These are phyloP conservation scores for Solanum phureja DNA, from an alignment of 257 asterid species.

Conservation along the genomic window DNA sequence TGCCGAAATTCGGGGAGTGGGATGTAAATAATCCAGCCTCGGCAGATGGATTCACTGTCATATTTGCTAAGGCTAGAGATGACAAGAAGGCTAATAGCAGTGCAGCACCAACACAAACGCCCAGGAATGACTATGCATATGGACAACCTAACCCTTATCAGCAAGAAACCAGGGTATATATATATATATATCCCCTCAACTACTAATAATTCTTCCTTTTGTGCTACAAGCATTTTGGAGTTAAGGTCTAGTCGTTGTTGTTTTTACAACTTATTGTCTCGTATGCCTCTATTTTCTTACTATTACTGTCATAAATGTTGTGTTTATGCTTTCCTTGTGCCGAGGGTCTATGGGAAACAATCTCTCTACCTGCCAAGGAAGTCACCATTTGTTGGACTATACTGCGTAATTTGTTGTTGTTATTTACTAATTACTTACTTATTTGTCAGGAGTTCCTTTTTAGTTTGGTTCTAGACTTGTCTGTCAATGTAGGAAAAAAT, in stretches of 20 bases:
- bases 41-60: slow-evolving; percentile 41
- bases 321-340: background rate
- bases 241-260: background rate
- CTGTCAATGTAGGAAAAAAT: background rate
- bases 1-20: slow-evolving; percentile 48
- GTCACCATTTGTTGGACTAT: background rate
- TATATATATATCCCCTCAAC: background rate
- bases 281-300: background rate
- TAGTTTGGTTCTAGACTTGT: background rate
- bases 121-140: background rate
- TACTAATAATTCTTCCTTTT: background rate
- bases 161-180: slow-evolving; percentile 6
- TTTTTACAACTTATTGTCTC: background rate
- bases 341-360: no score
- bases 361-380: background rate
- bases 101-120: background rate
- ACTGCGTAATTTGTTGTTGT: background rate
- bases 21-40: slow-evolving; percentile 42
- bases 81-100: slow-evolving; percentile 30
- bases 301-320: background rate
- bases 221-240: background rate
- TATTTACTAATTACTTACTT: no score
- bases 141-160: background rate
- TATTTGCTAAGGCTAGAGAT: slow-evolving; percentile 42
- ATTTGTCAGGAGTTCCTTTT: background rate